Evolutionary conservation across 148 eudicot species (phyloP).

Genomic region (Dianthus caryophyllus): DNA sequence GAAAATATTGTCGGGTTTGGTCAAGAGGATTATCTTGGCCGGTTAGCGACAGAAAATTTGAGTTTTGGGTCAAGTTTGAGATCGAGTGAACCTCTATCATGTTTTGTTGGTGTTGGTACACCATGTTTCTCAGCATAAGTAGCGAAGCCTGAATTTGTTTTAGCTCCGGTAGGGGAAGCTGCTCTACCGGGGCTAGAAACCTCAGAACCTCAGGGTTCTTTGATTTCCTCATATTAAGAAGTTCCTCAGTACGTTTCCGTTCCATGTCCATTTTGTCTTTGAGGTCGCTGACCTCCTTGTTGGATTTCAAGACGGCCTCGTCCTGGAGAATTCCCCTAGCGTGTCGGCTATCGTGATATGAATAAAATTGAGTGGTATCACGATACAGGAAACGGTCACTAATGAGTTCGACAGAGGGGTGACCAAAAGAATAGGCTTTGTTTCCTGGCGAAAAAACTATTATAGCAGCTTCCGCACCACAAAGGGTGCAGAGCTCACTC

Average conservation of each 20-base stretch:
- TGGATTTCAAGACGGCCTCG: background rate
- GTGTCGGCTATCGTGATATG: background rate
- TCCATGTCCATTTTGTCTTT: conserved; percentile 21
- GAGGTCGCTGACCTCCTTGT: conserved; percentile 20
- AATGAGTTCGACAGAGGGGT: conserved; percentile 21
- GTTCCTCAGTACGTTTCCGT: conserved; percentile 20
- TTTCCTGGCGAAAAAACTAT: conserved; percentile 26
- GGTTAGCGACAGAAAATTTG: background rate
- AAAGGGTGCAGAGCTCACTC: conserved; percentile 26
- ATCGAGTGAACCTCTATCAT: background rate
- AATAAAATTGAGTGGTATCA: background rate
- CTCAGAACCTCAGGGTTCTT: conserved; percentile 1
- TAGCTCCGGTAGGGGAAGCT: background rate
- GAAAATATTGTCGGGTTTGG: background rate
- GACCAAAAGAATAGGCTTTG: conserved; percentile 24
- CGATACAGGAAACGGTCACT: conserved; percentile 12
- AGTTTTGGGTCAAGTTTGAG: background rate
- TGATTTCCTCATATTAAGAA: conserved; percentile 18
- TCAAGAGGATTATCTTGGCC: background rate
- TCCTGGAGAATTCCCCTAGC: background rate
- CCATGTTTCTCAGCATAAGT: background rate
- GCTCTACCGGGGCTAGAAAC: conserved; percentile 27
- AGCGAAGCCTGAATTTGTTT: background rate
- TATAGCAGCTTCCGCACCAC: conserved; percentile 3
- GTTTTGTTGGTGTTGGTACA: background rate